A percentile compares a stretch with the other conserved stretches of the same genome.
Conservation (phyloP, 805 yeast genomes). For the Candida saitoana region DNA sequence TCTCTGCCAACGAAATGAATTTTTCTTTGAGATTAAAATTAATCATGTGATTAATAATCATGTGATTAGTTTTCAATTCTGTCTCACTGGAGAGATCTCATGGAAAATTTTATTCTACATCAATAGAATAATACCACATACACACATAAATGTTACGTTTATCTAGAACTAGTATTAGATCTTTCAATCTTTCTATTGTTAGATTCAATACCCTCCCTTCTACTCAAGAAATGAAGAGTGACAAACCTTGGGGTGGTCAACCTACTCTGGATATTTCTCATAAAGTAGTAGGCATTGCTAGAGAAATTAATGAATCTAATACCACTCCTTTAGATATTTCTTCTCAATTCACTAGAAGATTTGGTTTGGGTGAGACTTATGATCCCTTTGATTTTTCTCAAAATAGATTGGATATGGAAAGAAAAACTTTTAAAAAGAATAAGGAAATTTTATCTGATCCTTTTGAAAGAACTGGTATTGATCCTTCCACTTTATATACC, state of each 20-base stretch:
- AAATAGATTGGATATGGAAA: slow-evolving; percentile 51
- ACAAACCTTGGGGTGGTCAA: slow-evolving; percentile 24
- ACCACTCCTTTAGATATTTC: slow-evolving; percentile 33
- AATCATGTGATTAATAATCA: too few species aligned
- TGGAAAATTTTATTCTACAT: too few species aligned
- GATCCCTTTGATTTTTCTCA: slow-evolving; percentile 80
- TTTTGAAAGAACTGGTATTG: slow-evolving; percentile 48
- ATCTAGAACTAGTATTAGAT: neutral
- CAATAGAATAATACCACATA: slow-evolving; percentile 94
- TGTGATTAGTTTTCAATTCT: too few species aligned
- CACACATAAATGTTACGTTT: slow-evolving; percentile 39
- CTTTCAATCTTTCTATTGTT: neutral
- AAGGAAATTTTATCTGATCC: slow-evolving; percentile 20
- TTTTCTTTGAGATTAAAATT: neutral
- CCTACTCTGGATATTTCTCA: slow-evolving; percentile 19
- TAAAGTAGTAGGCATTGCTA: slow-evolving; percentile 33
- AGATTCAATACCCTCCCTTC: slow-evolving; percentile 19
- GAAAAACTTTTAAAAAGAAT: slow-evolving; percentile 24
- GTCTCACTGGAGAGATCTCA: too few species aligned
- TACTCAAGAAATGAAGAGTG: slow-evolving; percentile 28
- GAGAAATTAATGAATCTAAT: slow-evolving; percentile 24
- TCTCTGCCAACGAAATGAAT: too few species aligned
- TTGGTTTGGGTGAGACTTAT: slow-evolving; percentile 53
- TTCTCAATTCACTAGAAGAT: slow-evolving; percentile 38
- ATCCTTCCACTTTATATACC: slow-evolving; percentile 68